A percentile compares a stretch with the other conserved stretches of the same genome.
These are phyloP conservation scores for Phytophthora brassicae DNA, from an alignment of 352 stramenopile genomes.

Conservation along the genomic window DNA sequence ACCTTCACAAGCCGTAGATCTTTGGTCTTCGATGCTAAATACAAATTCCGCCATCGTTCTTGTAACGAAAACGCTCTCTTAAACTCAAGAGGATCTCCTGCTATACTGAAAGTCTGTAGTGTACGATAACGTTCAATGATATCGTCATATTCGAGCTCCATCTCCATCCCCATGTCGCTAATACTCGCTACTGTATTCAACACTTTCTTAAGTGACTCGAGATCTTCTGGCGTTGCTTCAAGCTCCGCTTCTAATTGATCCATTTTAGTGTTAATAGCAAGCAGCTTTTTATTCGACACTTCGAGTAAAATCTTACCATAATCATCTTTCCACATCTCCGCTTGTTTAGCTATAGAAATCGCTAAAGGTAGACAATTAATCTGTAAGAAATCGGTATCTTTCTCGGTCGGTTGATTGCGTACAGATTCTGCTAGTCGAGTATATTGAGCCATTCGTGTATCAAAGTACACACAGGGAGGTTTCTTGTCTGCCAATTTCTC, in stretches of 20 bases:
- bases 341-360: constrained; percentile 89
- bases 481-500: constrained; percentile 93
- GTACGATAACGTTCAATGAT: constrained; percentile 93
- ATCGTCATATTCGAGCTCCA: constrained; percentile 93
- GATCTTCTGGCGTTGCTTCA: constrained; percentile 73
- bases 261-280: constrained; percentile 69
- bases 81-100: constrained; percentile 65
- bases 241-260: constrained; percentile 83
- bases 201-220: constrained; percentile 94
- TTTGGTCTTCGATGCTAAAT: constrained; percentile 89
- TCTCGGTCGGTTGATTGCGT: constrained; percentile 86
- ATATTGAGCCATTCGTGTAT: constrained; percentile 92
- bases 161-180: constrained; percentile 89
- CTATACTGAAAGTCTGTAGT: constrained; percentile 82
- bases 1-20: constrained; percentile 92
- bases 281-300: constrained; percentile 85
- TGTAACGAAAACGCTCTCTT: constrained; percentile 80
- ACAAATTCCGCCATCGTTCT: constrained; percentile 81
- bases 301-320: constrained; percentile 92
- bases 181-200: constrained; percentile 92
- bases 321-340: constrained; percentile 93
- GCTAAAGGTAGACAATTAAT: constrained; percentile 92
- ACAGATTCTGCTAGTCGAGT: constrained; percentile 88
- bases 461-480: constrained; percentile 93
- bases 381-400: constrained; percentile 95